Base-by-base conservation (phyloP, 352 stramenopile genomes). In the Phytopythium ostracodes region DNA sequence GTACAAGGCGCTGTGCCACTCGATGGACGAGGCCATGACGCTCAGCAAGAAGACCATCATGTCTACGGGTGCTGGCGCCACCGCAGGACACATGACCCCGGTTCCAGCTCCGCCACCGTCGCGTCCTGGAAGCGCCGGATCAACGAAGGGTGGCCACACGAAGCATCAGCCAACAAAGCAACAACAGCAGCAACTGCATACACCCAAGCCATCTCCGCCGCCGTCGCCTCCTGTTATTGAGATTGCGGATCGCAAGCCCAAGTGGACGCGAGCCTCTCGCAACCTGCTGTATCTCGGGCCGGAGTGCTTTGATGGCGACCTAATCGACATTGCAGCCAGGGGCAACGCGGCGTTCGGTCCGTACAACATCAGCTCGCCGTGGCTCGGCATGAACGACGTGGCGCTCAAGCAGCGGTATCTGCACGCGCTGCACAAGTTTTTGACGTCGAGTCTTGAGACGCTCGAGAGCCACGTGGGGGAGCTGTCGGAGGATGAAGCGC, bases 1-100 rank as follows among this genome's bases (percentile, higher is more conserved):
- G 20, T 95, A 89, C 71, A 95, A 93, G 65, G 68, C 82, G 38
- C 72, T 95, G 25, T 93, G 84, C 46, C 84, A 91, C 66, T 88
- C 77, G 8, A 95, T 95, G 86, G 84, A 95, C 62, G 71, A 89
- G 42, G 67, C 79, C 7, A 63, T 89, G 25, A 46, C 67, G 1
- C 62, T 71, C 15, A 68, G 62, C 51, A 74, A 77, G 44, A 70
- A 72, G 31, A 38, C 35, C 14, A 33, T 22, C 8, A 29, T 40
- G 22, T 9, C 59, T 17, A 36, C 14, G 20, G 15, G 20, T 31
- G 54, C 40, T 12, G 29, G 33, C 5, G 49, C 18, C 35, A 24
- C 20, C 20, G n/a, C 38, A 15, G 52, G n/a, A 10, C 22, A 5
- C 11, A 22, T 22, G 33, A 18, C 60, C 9, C 15, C 29, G 40